These are phyloP conservation scores for Macadamia tetraphylla DNA, from an alignment of 164 flowering plant genomes.

Conservation along the genomic window DNA sequence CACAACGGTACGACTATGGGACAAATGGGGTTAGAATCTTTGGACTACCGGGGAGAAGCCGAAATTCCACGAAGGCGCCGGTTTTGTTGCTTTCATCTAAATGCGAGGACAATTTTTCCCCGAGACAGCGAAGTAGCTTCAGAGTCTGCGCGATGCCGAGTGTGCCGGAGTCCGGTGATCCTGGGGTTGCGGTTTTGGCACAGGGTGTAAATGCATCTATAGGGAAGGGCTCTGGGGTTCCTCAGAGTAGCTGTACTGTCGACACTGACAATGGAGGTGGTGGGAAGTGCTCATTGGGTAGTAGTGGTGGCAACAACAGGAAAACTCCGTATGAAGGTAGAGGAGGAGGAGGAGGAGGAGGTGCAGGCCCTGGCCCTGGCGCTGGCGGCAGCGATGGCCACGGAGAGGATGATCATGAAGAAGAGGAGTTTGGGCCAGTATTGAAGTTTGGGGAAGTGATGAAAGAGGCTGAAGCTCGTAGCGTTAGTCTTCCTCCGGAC, in stretches of 20 bases:
- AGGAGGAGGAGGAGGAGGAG: background rate
- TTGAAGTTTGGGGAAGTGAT: slow-evolving; percentile 61
- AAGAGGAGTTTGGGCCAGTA: slow-evolving; percentile 66
- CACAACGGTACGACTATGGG: background rate
- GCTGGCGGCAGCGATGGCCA: slow-evolving; percentile 40
- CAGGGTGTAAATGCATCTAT: slow-evolving; percentile 2
- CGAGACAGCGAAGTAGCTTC: background rate
- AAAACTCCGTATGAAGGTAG: slow-evolving; percentile 28
- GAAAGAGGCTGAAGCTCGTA: slow-evolving; percentile 45
- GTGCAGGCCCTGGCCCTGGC: background rate
- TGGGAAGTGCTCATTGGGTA: slow-evolving; percentile 17
- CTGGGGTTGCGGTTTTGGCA: background rate
- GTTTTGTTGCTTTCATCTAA: background rate
- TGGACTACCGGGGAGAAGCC: slow-evolving; percentile 4
- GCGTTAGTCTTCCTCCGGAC: slow-evolving; percentile 59
- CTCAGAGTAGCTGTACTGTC: background rate
- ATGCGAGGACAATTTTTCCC: background rate
- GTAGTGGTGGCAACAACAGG: slow-evolving; percentile 40
- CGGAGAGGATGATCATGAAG: slow-evolving; percentile 44
- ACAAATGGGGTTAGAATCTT: background rate
- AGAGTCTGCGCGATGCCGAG: slow-evolving; percentile 6
- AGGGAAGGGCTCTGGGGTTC: background rate
- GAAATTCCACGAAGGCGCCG: background rate
- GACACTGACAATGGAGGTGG: slow-evolving; percentile 16
- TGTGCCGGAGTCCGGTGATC: slow-evolving; percentile 6